Base-by-base conservation (phyloP, 192 early-diverging fungal genomes). In the Coemansia sp. region DNA sequence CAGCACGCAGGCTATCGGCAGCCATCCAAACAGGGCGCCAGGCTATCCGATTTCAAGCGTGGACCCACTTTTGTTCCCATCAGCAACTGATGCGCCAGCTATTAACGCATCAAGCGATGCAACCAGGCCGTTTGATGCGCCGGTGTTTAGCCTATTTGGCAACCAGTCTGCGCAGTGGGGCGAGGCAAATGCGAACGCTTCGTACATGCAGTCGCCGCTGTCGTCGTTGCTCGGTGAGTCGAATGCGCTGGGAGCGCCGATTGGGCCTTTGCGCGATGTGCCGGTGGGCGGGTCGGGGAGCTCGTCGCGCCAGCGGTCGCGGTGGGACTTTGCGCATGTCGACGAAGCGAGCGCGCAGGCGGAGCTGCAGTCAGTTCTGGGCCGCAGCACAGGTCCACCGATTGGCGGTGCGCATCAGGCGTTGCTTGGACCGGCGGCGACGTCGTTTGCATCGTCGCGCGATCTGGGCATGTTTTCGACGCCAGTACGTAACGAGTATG, bases 271-370 rank as follows among this genome's bases (percentile, higher is more conserved):
- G 51, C 51, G 66, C 31, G 20, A 37, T 20, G 20, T 62, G 17
- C 28, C 40, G 10, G 40, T 42, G 10, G 51, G 58, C 22, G 19
- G 46, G 40, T 54, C 47, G 8, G 47, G 54, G 1, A 10, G 54
- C 11, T 37, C 69, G 22, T 63, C 59, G 31, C 69, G 75, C 5
- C 75, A 65, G 61, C 62, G 65, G 34, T 70, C 71, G 12, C 70
- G 71, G 34, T 79, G 76, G 76, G 71, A 69, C 36, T 73, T 70
- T 70, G 71, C 68, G 0, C 67, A 61, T 42, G 64, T 64, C 12
- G 76, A 79, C 37, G 76, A 73, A 51, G 67, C 71, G 12, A 79
- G 71, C 23, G 76, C 76, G 0, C 76, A 79, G 51, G 76, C 76
- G 25, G 76, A 79, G 76, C 61, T 79, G 6, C 76, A 79, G 54